These are phyloP conservation scores for Phtheirospermum japonicum DNA, from an alignment of 257 asterid species.

Conservation along the genomic window DNA sequence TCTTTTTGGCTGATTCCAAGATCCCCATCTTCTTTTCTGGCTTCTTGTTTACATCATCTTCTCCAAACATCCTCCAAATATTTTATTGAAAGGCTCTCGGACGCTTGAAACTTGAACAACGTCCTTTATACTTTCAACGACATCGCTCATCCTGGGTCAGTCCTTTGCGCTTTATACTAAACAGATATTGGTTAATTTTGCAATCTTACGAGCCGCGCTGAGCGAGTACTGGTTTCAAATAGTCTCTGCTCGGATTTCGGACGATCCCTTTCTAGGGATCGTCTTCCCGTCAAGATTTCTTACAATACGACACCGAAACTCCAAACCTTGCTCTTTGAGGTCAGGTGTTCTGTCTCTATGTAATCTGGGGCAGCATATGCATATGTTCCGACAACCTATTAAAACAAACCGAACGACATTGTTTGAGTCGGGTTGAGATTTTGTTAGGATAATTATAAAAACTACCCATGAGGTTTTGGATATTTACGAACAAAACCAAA, in stretches of 20 bases:
- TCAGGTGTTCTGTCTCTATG: slow-evolving; percentile 88
- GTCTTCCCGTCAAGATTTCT: slow-evolving; percentile 76
- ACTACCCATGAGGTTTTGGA: neutral
- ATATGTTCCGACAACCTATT: slow-evolving; percentile 85
- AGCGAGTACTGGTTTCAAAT: slow-evolving; percentile 50
- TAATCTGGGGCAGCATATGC: slow-evolving; percentile 99
- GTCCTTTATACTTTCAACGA: slow-evolving; percentile 64
- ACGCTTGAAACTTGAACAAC: slow-evolving; percentile 36
- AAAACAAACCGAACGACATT: neutral
- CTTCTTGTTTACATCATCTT: slow-evolving; percentile 32
- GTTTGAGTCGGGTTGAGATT: neutral
- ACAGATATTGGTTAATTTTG: slow-evolving; percentile 74
- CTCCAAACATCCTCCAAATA: slow-evolving; percentile 32
- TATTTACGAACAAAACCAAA: neutral
- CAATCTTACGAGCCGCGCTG: slow-evolving; percentile 57
- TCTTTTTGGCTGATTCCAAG: slow-evolving; percentile 66
- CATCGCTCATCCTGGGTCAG: slow-evolving; percentile 85
- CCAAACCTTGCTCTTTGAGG: slow-evolving; percentile 93
- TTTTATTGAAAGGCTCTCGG: slow-evolving; percentile 31
- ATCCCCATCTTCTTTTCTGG: slow-evolving; percentile 30
- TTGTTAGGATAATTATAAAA: neutral
- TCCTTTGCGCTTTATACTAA: slow-evolving; percentile 66
- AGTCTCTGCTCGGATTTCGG: slow-evolving; percentile 78
- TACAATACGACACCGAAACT: slow-evolving; percentile 88
- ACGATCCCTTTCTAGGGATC: slow-evolving; percentile 67